Base-by-base conservation (phyloP, 163 green algal species). In the Scenedesmus sp. region DNA sequence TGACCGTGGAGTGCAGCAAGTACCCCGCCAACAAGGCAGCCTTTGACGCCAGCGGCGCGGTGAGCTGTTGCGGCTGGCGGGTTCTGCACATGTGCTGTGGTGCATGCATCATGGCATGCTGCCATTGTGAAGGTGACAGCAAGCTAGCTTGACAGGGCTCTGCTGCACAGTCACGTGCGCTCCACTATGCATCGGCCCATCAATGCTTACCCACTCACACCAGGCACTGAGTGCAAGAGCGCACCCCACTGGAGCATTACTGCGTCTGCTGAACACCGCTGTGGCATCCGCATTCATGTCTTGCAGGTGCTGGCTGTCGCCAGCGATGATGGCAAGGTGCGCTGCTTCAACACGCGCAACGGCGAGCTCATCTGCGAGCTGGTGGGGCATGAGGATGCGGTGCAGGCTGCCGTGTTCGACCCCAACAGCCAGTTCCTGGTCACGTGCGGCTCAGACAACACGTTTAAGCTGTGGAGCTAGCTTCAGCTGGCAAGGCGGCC, bases 381-480 rank as follows among this genome's bases (percentile, higher is more conserved):
- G 52, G n/a, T 84, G 5, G 95, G 95, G 0, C 97, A 98, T 91
- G 96, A 98, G 76, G 96, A 98, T 86, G 95, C 96, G 7, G 97
- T 97, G 76, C 97, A 98, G 87, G 94, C 92, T 15, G 94, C 97
- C 56, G 92, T 94, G 13, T 98, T 97, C 87, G 96, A 98, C 91
- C 91, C 88, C 1, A 91, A 87, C 23, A 94, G 95, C 23, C 90
- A 96, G 67, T 97, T 94, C 92, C 34, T 98, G 9, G 88, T 98
- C 0, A 95, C 96, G 20, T 95, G 92, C 70, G 94, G 95, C n/a
- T 97, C 95, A 23, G 97, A 98, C 90, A 95, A 95, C 86, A 97
- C 96, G 1, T 98, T 98, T 94, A 94, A 96, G 74, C 64, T 98
- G 7, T 98, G 96, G 96, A 52, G 57, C 57, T 84, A 84, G 70